Evolutionary conservation across 176 grass and related monocot species (phyloP).

Genomic region (Miscanthus lutarioriparius): DNA sequence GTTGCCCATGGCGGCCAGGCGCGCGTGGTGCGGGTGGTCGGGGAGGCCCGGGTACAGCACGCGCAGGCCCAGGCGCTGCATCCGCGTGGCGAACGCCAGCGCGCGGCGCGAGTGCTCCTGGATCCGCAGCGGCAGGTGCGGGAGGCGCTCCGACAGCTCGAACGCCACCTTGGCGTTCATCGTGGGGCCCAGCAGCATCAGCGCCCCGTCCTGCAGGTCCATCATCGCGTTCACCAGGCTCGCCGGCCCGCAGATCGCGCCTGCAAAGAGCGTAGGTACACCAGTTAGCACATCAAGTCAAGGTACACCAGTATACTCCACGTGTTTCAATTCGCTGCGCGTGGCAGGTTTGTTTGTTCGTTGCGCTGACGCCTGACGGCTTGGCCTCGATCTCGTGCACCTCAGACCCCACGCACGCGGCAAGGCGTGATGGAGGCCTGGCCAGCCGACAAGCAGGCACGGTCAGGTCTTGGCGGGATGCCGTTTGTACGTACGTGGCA

Average conservation of each 20-base stretch:
- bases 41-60: slow-evolving; percentile 83
- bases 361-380: neutral
- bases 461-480: neutral
- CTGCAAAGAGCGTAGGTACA: slow-evolving; percentile 2
- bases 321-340: neutral
- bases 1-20: slow-evolving; percentile 57
- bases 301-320: too few species aligned
- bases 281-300: neutral
- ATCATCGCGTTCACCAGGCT: slow-evolving; percentile 94
- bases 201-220: slow-evolving; percentile 80
- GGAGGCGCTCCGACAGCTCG: slow-evolving; percentile 82
- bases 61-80: slow-evolving; percentile 63
- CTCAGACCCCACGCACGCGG: neutral
- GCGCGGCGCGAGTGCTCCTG: slow-evolving; percentile 89
- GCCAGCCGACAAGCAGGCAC: neutral
- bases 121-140: slow-evolving; percentile 87
- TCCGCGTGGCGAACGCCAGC: slow-evolving; percentile 63
- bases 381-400: neutral
- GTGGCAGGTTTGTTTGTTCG: neutral
- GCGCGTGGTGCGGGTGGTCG: slow-evolving; percentile 77
- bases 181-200: slow-evolving; percentile 88
- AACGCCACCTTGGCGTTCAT: slow-evolving; percentile 99
- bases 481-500: neutral
- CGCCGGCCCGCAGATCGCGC: slow-evolving; percentile 84
- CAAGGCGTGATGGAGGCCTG: neutral